Percentiles rank a stretch among this genome's conserved stretches.
These are phyloP conservation scores for Blumeriella jaapii DNA, from an alignment of 2,329 filamentous ascomycete species.

Conservation along the genomic window DNA sequence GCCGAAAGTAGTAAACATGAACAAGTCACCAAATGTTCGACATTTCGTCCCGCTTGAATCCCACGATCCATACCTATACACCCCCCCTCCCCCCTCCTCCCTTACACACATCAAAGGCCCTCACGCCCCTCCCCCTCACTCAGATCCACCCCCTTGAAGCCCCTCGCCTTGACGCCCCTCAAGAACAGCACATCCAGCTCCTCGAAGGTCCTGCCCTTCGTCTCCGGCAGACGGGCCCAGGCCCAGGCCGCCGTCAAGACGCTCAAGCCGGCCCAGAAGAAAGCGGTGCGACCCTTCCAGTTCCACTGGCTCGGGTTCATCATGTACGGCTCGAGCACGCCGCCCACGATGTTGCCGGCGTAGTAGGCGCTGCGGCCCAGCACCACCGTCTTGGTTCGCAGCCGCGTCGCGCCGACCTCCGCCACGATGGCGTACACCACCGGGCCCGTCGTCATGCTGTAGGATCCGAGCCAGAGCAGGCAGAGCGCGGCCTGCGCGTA, in stretches of 20 bases:
- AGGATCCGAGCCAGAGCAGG: slow-evolving; percentile 20
- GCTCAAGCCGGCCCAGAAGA: slow-evolving; percentile 31
- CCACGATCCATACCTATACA: no score
- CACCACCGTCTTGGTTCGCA: slow-evolving; percentile 26
- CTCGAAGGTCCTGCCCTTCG: slow-evolving; percentile 32
- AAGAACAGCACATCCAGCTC: slow-evolving; percentile 38
- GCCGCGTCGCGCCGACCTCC: slow-evolving; percentile 28
- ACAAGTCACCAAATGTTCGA: no score
- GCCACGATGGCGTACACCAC: slow-evolving; percentile 28
- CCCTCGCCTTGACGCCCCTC: slow-evolving; percentile 24
- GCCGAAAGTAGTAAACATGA: no score
- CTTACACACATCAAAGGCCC: background rate
- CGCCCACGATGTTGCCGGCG: slow-evolving; percentile 24
- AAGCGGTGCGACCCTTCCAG: slow-evolving; percentile 30
- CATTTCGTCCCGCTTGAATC: no score
- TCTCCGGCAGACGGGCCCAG: slow-evolving; percentile 36
- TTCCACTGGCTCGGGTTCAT: slow-evolving; percentile 33
- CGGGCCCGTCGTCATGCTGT: slow-evolving; percentile 31
- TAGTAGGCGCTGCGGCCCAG: slow-evolving; percentile 29
- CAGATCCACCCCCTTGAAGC: slow-evolving; percentile 19
- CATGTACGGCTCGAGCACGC: slow-evolving; percentile 28
- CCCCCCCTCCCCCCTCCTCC: no score
- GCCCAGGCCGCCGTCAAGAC: slow-evolving; percentile 34
- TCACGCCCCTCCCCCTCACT: background rate
- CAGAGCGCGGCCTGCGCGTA: slow-evolving; percentile 21